Base-by-base conservation (phyloP, 257 asterid genomes). In the Solanum paucissectum region DNA sequence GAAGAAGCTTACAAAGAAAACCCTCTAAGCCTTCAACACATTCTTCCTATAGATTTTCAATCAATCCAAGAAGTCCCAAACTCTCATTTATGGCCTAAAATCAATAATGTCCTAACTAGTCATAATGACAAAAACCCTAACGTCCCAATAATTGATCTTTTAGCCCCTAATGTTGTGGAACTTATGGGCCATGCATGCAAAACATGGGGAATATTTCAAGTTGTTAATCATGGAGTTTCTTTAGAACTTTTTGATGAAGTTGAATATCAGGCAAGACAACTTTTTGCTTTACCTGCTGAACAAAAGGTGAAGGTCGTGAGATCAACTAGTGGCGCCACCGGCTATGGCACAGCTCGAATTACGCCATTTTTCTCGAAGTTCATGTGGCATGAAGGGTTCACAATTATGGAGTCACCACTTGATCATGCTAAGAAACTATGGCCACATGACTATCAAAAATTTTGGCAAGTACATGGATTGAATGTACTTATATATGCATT, bases 201-300 rank as follows among this genome's bases (percentile, higher is more conserved):
- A 12, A 83, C 44, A 38, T 93, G 95, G 96, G 99, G 99, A 2
- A 73, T 89, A 88, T 95, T 95, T 34, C 96, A 92, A 16, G 88
- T 95, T 71, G 90, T 85, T 11, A 93, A 94, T 90, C 98, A 96
- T 58, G 94, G 89, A 1, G 87, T 96, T 46, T 88, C 95, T 0
- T 9, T 55, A 58, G 21, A 44, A 14, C 88, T 94, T 3, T 42
- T 95, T 4, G 92, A 85, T 1, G 95, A 89, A 1, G 98, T 89
- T 46, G 98, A 93, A 88, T 93, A 66, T 8, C 94, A 93, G 37
- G 90, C 91, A 0, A 86, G 87, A 74, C 89, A 91, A 25, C 88
- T 96, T 52, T 96, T 96, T 14, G 79, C 73, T 5, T 95, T 96
- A 14, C 95, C 99, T 16, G 82, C 88, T 0, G 82, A 91, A 2